These are phyloP conservation scores for Favolaschia claudopus DNA, from an alignment of 768 basidiomycete species.

Conservation along the genomic window DNA sequence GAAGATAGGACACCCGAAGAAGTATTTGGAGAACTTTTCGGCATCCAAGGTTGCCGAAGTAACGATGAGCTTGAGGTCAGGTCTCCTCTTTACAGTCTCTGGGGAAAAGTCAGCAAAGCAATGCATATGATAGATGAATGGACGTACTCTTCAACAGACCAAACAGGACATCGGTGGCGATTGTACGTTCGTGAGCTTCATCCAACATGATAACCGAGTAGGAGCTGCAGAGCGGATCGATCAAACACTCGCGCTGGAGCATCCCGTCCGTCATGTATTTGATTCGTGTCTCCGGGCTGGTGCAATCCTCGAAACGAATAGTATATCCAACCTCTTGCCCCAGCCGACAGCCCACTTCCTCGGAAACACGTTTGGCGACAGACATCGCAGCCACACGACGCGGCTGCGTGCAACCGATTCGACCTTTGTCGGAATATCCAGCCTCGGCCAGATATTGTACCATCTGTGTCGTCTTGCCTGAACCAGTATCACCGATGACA, in stretches of 20 bases:
- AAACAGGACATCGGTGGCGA: conserved; percentile 97
- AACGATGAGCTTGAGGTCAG: conserved; percentile 97
- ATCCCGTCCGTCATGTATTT: conserved; percentile 99
- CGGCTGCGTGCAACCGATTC: conserved; percentile 97
- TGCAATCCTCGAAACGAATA: conserved; percentile 99
- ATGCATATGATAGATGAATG: not conserved
- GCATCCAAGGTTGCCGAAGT: conserved; percentile 99
- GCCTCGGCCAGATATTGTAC: conserved; percentile 96
- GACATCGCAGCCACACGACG: conserved; percentile 99
- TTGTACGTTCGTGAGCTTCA: conserved; percentile 98
- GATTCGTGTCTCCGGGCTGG: conserved; percentile 97
- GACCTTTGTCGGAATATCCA: conserved; percentile 88
- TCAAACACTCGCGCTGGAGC: conserved; percentile 95
- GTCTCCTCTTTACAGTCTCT: conserved; percentile 95
- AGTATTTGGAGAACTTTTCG: conserved; percentile 99
- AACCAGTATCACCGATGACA: conserved; percentile 98
- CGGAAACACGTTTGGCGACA: conserved; percentile 97
- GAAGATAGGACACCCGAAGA: conserved; percentile 98
- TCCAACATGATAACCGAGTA: conserved; percentile 99
- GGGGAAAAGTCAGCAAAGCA: conserved; percentile 14
- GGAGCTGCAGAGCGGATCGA: conserved; percentile 91
- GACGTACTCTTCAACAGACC: conserved; percentile 89
- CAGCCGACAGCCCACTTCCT: conserved; percentile 97
- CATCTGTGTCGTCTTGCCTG: conserved; percentile 99
- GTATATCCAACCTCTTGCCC: conserved; percentile 99